phyloP scores from a whole-genome alignment of 2,329 filamentous ascomycete genomes.

The Exophiala xenobiotica region DNA sequence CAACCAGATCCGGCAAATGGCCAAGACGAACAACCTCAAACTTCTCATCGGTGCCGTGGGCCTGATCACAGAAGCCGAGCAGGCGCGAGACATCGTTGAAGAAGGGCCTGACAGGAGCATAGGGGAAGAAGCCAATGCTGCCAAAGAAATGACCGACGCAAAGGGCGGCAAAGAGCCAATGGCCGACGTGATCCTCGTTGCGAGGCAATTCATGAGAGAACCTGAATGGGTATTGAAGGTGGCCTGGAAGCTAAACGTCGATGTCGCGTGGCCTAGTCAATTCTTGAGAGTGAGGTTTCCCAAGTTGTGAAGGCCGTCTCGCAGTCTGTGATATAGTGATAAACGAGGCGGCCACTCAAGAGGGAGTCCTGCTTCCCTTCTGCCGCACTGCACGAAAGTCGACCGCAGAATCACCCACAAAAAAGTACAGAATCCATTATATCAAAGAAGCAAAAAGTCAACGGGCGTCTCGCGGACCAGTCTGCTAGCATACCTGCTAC shows the following conservation, averaged over 20 bases:
- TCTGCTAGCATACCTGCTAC: too few relatives aligned
- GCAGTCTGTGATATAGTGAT: not conserved
- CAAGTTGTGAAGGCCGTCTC: slow-evolving; percentile 13
- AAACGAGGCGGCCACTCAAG: too few relatives aligned
- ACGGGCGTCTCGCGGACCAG: too few relatives aligned
- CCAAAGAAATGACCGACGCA: slow-evolving; percentile 27
- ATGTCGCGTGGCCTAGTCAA: slow-evolving; percentile 51
- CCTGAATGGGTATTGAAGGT: slow-evolving; percentile 56
- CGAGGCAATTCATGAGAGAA: slow-evolving; percentile 55
- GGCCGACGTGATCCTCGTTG: slow-evolving; percentile 53
- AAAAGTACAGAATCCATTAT: too few relatives aligned
- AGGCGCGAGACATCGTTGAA: slow-evolving; percentile 49
- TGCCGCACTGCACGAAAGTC: too few relatives aligned
- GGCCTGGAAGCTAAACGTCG: slow-evolving; percentile 49
- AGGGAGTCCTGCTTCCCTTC: not conserved
- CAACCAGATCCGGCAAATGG: slow-evolving; percentile 42
- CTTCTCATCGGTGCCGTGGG: slow-evolving; percentile 55
- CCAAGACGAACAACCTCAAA: slow-evolving; percentile 38
- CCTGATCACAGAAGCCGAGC: slow-evolving; percentile 54
- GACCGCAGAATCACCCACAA: too few relatives aligned
- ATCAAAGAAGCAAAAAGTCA: too few relatives aligned
- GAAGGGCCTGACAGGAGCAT: slow-evolving; percentile 28
- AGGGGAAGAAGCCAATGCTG: slow-evolving; percentile 26
- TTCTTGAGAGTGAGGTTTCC: slow-evolving; percentile 39
- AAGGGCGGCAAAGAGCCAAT: slow-evolving; percentile 25